Percentiles rank a stretch among this genome's conserved stretches.
phyloP scores from a whole-genome alignment of 2,329 filamentous ascomycete genomes.

The Sporothrix inflata region DNA sequence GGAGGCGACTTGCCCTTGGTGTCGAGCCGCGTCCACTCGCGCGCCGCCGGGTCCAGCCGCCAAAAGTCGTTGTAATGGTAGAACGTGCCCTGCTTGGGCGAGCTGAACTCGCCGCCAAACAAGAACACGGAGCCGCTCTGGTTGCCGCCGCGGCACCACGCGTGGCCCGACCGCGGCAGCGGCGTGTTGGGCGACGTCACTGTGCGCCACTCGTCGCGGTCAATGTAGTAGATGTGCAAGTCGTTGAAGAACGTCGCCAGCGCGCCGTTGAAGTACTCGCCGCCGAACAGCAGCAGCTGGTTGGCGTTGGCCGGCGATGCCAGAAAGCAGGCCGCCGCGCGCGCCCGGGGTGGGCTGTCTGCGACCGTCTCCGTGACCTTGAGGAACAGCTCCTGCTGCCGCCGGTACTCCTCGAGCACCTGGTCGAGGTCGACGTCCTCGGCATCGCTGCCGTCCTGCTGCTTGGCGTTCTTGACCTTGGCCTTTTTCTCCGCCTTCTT shows the following conservation, averaged over 20 bases:
- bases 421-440: constrained; percentile 93
- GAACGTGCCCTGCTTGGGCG: constrained; percentile 95
- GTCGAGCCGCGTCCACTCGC: constrained; percentile 93
- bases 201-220: constrained; percentile 85
- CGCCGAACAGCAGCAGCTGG: constrained; percentile 88
- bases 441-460: constrained; percentile 81
- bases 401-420: constrained; percentile 89
- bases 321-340: constrained; percentile 79
- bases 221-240: constrained; percentile 72
- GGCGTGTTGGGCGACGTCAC: constrained; percentile 91
- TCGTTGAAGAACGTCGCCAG: constrained; percentile 74
- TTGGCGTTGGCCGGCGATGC: constrained; percentile 85
- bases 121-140: constrained; percentile 79
- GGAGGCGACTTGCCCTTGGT: constrained; percentile 74
- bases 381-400: constrained; percentile 89
- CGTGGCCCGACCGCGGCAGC: constrained; percentile 87
- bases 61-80: constrained; percentile 99
- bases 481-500: constrained; percentile 88
- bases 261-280: constrained; percentile 93
- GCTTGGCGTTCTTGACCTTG: constrained; percentile 71
- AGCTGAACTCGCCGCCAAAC: constrained; percentile 96
- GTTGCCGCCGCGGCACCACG: constrained; percentile 90
- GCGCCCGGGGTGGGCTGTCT: constrained; percentile 72
- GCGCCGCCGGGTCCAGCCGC: constrained; percentile 78
- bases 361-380: constrained; percentile 84